phyloP scores from a whole-genome alignment of 768 basidiomycete genomes.

The Mycena indigotica region DNA sequence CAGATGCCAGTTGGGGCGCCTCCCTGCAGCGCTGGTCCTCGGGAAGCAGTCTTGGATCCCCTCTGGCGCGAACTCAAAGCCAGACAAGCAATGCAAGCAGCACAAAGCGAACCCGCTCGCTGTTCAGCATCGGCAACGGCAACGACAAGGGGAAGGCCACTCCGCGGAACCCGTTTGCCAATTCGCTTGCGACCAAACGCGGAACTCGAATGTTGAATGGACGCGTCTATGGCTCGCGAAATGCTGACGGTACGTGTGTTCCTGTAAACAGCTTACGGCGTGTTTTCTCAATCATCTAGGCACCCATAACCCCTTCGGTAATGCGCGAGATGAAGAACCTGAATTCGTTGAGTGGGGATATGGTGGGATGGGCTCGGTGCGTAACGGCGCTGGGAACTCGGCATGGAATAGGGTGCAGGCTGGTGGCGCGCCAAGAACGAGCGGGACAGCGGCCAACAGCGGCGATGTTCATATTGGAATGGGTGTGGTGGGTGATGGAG shows the following conservation, averaged over 20 bases:
- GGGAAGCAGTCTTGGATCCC: slow-evolving; percentile 30
- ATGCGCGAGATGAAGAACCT: slow-evolving; percentile 66
- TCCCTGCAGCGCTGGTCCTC: slow-evolving; percentile 28
- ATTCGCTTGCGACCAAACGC: slow-evolving; percentile 24
- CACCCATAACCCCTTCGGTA: slow-evolving; percentile 62
- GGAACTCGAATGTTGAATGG: slow-evolving; percentile 81
- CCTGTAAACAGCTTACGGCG: background rate
- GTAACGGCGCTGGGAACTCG: slow-evolving; percentile 37
- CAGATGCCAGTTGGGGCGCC: slow-evolving; percentile 23
- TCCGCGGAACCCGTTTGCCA: slow-evolving; percentile 19
- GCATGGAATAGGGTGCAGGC: slow-evolving; percentile 37
- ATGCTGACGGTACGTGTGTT: slow-evolving; percentile 24
- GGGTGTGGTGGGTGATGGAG: slow-evolving; percentile 31
- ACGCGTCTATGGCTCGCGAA: slow-evolving; percentile 69
- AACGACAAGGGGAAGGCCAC: background rate
- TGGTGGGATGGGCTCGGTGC: slow-evolving; percentile 76
- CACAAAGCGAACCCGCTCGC: slow-evolving; percentile 4
- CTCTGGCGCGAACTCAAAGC: slow-evolving; percentile 15
- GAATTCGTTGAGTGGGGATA: slow-evolving; percentile 95
- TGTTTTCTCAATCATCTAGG: slow-evolving; percentile 2
- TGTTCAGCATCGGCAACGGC: slow-evolving; percentile 4
- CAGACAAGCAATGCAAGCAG: too few species aligned
- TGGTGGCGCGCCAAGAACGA: slow-evolving; percentile 24
- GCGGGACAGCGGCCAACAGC: slow-evolving; percentile 25
- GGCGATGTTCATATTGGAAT: slow-evolving; percentile 21